Evolutionary conservation across 1,139 yeast genomes (phyloP).

Genomic region (Kurtzmaniella quercitrusa): DNA sequence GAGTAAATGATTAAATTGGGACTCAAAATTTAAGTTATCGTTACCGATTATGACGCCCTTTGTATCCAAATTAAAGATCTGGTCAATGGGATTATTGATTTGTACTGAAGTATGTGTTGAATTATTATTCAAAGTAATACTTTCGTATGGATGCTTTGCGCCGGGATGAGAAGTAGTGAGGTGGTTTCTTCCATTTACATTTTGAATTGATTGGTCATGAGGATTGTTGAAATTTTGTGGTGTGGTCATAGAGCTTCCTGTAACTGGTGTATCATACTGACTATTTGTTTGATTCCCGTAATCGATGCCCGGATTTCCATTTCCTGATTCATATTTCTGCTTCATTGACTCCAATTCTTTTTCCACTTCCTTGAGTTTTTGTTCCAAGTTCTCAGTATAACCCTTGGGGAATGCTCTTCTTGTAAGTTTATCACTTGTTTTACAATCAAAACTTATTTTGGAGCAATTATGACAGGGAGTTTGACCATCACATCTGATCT

Average conservation of each 20-base stretch:
- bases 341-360: slow-evolving; percentile 48
- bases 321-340: slow-evolving; percentile 11
- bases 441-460: slow-evolving; percentile 62
- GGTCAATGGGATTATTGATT: slow-evolving; percentile 46
- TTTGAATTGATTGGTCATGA: not conserved
- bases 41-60: slow-evolving; percentile 48
- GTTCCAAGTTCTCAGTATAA: slow-evolving; percentile 70
- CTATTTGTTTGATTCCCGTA: not conserved
- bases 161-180: not conserved
- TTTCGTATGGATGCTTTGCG: slow-evolving; percentile 5
- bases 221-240: not conserved
- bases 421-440: slow-evolving; percentile 67
- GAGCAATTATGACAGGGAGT: slow-evolving; percentile 68
- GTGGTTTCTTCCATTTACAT: not conserved
- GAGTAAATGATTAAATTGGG: slow-evolving; percentile 45
- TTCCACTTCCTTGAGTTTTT: slow-evolving; percentile 55
- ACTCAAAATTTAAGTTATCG: slow-evolving; percentile 46
- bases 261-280: slow-evolving; percentile 6
- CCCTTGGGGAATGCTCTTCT: slow-evolving; percentile 75
- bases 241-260: not conserved
- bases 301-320: not conserved
- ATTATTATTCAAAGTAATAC: slow-evolving; percentile 6
- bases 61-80: slow-evolving; percentile 42
- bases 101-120: slow-evolving; percentile 19
- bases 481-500: slow-evolving; percentile 72